phyloP scores from a whole-genome alignment of 1,284 basidiomycete species.

The Naganishia sp. region DNA sequence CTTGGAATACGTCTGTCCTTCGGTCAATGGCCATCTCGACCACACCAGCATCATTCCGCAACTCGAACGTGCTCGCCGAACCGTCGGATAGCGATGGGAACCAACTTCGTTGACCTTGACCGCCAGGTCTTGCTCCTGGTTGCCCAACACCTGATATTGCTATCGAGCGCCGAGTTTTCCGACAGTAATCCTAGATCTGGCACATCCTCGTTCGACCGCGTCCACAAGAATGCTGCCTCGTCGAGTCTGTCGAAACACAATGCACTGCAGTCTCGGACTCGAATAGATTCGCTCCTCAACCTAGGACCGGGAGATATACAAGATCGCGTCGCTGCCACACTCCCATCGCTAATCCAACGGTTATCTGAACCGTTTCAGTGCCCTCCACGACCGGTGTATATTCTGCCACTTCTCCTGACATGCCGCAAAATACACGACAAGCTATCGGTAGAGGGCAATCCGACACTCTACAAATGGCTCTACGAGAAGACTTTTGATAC shows the following conservation, averaged over 20 bases:
- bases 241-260: background rate
- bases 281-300: slow-evolving; percentile 25
- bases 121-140: slow-evolving; percentile 4
- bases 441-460: slow-evolving; percentile 50
- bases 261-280: slow-evolving; percentile 12
- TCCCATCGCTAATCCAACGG: no score
- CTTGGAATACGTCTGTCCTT: background rate
- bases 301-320: slow-evolving; percentile 1
- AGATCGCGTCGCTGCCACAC: background rate
- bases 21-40: background rate
- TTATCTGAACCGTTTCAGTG: slow-evolving; percentile 6
- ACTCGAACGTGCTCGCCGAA: background rate
- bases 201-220: background rate
- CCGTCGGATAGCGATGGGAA: background rate
- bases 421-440: slow-evolving; percentile 43
- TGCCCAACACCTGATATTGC: slow-evolving; percentile 15
- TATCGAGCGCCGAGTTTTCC: background rate
- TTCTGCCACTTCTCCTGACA: slow-evolving; percentile 46
- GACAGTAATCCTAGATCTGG: background rate
- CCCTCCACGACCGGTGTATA: slow-evolving; percentile 37
- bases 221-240: background rate
- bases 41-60: background rate
- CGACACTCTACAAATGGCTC: slow-evolving; percentile 52
- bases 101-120: slow-evolving; percentile 22
- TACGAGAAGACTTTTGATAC: slow-evolving; percentile 53